Base-by-base conservation (phyloP, 805 yeast genomes). In the Candida ovalis region DNA sequence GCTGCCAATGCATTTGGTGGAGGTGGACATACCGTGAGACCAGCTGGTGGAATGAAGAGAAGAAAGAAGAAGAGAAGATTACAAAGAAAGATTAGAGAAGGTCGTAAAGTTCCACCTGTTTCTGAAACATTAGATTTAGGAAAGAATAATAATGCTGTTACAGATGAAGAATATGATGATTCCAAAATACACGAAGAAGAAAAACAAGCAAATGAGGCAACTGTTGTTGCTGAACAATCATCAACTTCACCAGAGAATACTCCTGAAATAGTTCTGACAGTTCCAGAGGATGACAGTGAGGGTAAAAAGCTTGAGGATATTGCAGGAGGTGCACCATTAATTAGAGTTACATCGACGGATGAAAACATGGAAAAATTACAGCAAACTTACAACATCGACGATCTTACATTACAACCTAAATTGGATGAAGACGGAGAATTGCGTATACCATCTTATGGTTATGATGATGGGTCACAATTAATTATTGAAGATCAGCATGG, bases 401-500 rank as follows among this genome's bases (percentile, higher is more conserved):
- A 55, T 8, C 55, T 52, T 12, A 66, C 61, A 22, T 51, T 66
- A 10, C 62, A 65, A 27, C 69, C 69, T 6, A 46, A 41, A 12
- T 22, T 53, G 23, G 72, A 71, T 40, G 73, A 69, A 17, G 69
- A 66, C 49, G 70, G 70, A 17, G 61, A 59, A 19, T 19, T 61
- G n/a, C 54, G 66, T 38, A 42, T 60, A 5, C 71, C 72, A 6
- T 55, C 69, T 1, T 64, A 69, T 32, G 84, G 82, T 0, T 86
- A 78, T 63, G 80, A 79, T 42, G 96, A 89, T 56, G 96, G 96
- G 23, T 58, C 71, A 33, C 71, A 76, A 39, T 64, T 91, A 33
- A 77, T 91, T 45, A 74, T 92, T 47, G 99, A 92, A 63, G 94
- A 90, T 66, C 79, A 77, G 47, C 75, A 82, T 42, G 98, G 98